Conservation (phyloP, 345 rosid genomes). For the Euphorbia tirucalli region DNA sequence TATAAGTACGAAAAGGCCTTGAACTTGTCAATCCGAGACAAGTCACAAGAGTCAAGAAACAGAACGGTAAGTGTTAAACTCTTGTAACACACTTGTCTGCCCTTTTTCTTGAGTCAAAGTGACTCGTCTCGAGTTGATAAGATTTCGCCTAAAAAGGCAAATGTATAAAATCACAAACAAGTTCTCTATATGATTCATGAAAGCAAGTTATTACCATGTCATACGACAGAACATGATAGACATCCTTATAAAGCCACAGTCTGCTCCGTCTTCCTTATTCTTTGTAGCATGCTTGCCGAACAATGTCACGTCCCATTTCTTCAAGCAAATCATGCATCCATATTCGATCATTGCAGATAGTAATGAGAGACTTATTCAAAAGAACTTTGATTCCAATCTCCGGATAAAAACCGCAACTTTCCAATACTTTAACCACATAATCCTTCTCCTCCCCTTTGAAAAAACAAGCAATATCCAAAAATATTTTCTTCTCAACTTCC, state of each 20-base stretch:
- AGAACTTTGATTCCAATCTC: constrained; percentile 5
- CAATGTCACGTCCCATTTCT: constrained; percentile 38
- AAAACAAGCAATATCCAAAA: constrained; percentile 18
- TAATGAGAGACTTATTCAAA: constrained; percentile 16
- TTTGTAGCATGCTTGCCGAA: not conserved
- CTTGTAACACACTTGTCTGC: not conserved
- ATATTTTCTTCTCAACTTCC: constrained; percentile 7
- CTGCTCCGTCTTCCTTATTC: constrained; percentile 20
- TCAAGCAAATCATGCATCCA: constrained; percentile 37
- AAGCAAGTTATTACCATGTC: constrained; percentile 9
- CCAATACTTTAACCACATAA: not conserved
- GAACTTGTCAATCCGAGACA: not conserved
- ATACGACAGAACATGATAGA: constrained; percentile 1
- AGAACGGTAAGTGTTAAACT: not conserved
- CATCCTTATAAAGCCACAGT: constrained; percentile 11
- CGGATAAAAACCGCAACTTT: constrained; percentile 6
- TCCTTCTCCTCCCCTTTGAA: not conserved
- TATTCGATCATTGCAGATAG: constrained; percentile 20
- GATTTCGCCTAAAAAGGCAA: not conserved
- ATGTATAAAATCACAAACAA: not conserved
- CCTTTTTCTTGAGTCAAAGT: not conserved
- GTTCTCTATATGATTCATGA: not conserved
- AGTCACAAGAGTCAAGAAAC: not conserved
- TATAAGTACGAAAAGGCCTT: not conserved
- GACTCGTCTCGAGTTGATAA: not conserved